phyloP scores from a whole-genome alignment of 202 grass and related monocot genomes.

The Digitaria exilis region DNA sequence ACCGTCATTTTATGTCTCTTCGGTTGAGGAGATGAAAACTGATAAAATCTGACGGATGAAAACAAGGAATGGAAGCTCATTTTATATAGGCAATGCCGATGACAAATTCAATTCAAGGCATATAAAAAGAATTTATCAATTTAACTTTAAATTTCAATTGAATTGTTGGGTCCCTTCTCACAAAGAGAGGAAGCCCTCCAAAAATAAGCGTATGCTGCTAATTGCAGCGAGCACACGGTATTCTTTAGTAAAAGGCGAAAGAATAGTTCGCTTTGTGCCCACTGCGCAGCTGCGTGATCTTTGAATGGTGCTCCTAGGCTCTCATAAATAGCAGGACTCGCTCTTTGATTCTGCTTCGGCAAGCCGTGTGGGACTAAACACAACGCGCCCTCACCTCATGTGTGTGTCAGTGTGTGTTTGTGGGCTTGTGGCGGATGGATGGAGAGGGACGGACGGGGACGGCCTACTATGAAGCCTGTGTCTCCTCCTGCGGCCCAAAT shows the following conservation, averaged over 20 bases:
- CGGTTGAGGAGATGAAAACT: too few species aligned
- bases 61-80: too few species aligned
- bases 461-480: neutral
- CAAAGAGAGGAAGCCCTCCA: neutral
- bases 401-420: neutral
- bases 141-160: neutral
- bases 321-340: neutral
- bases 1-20: too few species aligned
- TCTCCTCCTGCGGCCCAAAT: too few species aligned
- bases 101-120: too few species aligned
- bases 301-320: fast-evolving
- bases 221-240: slow-evolving; percentile 66
- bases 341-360: too few species aligned
- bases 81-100: too few species aligned
- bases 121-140: too few species aligned
- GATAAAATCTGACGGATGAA: too few species aligned
- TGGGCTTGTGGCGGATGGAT: too few species aligned
- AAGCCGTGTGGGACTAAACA: slow-evolving; percentile 10
- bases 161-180: neutral
- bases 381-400: neutral
- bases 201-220: slow-evolving; percentile 44
- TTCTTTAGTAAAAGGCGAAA: slow-evolving; percentile 91
- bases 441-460: neutral
- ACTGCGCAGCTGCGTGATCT: slow-evolving; percentile 54
- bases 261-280: slow-evolving; percentile 74